A percentile compares a stretch with the other conserved stretches of the same genome.
Evolutionary conservation across 805 yeast genomes (phyloP).

Genomic region (Candida michaelii): DNA sequence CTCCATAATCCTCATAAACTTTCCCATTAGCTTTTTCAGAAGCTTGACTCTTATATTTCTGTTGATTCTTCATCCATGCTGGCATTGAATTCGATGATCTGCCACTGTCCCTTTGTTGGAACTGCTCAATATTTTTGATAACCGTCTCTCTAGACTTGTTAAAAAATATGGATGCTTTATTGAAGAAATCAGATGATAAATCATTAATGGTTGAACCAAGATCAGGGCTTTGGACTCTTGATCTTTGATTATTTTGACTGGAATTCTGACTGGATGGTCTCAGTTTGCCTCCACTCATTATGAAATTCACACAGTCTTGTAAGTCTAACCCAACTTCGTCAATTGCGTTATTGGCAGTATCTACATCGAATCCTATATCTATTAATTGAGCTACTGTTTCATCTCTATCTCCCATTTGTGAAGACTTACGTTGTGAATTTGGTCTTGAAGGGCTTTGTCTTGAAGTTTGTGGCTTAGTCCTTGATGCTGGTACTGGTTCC

Average conservation of each 20-base stretch:
- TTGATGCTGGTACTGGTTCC: not conserved
- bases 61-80: constrained; percentile 72
- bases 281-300: constrained; percentile 46
- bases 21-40: constrained; percentile 34
- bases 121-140: constrained; percentile 60
- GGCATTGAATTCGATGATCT: constrained; percentile 42
- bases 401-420: constrained; percentile 32
- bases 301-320: constrained; percentile 61
- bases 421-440: not conserved
- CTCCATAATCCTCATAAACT: constrained; percentile 44
- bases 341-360: constrained; percentile 61
- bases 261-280: constrained; percentile 3
- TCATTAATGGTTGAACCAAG: constrained; percentile 44
- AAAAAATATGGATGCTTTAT: constrained; percentile 59
- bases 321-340: constrained; percentile 57
- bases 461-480: not conserved
- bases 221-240: constrained; percentile 18
- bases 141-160: constrained; percentile 60
- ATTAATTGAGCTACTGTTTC: constrained; percentile 63
- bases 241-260: not conserved
- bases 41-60: constrained; percentile 44
- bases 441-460: constrained; percentile 1
- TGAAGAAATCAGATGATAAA: constrained; percentile 53
- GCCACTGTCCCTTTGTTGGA: constrained; percentile 32
- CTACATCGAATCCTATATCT: constrained; percentile 76